Evolutionary conservation across 768 basidiomycete species (phyloP), one percentile per base, ranked within the genome.

Genomic region (Psilocybe azurescens): DNA sequence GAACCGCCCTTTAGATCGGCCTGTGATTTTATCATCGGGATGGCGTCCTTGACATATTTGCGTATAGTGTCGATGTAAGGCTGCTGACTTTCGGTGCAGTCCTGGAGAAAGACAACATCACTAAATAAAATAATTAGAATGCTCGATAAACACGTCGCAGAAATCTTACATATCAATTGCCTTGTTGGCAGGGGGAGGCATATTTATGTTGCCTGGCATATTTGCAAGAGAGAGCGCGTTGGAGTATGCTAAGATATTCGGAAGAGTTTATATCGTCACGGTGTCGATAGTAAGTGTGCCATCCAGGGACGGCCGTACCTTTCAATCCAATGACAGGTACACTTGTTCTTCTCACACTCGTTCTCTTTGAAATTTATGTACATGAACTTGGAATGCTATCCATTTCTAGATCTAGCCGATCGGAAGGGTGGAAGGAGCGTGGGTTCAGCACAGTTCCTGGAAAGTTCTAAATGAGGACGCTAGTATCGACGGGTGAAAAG

Each of bases 21-120:
- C 18, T 49, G 24, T 10, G 55, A 32, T 2, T 24, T 41, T 30
- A 64, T 60, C 30, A 20, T 57, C 14, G 55, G 32, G 50, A 60
- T 64, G 20, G 30, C 53, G 41, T 64, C 59, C 36, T 51, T 56
- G 39, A 56, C 44, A 49, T 44, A 24, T 30, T 53, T 52, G 50
- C 28, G 50, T 30, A 46, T 13, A 41, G 50, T 53, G 20, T 60
- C 52, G 59, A 64, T 64, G 38, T 64, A 64, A 7, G 63, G 63
- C 49, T 60, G 59, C 50, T 64, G 63, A 39, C 63, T 64, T 5
- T 47, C 63, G 14, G 63, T 64, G 49, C 59, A 60, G 48, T 64
- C 63, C 36, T 60, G 63, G 24, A 64, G 54, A 39, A 64, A 60
- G 32, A 64, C 54, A 16, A 64, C 55, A 47, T 64, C 63, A 47